Evolutionary conservation across 768 basidiomycete genomes (phyloP).

Genomic region (Pholiota microspora): DNA sequence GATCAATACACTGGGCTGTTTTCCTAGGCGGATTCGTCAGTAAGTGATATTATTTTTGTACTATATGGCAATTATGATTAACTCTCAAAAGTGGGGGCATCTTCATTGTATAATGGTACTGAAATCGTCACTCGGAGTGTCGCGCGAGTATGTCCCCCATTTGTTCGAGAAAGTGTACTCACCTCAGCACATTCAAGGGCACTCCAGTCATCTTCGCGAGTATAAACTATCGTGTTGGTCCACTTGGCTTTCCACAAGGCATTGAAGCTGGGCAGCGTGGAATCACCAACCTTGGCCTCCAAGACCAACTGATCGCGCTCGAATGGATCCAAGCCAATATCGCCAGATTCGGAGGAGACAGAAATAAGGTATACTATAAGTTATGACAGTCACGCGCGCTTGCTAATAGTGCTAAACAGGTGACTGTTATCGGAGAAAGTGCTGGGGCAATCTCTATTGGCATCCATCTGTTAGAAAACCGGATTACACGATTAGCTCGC

Average conservation of each 20-base stretch:
- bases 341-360: slow-evolving; percentile 53
- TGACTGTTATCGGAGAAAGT: slow-evolving; percentile 50
- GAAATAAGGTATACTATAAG: slow-evolving; percentile 14
- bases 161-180: background rate
- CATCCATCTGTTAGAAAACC: slow-evolving; percentile 33
- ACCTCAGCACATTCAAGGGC: too few species aligned
- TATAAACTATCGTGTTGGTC: slow-evolving; percentile 38
- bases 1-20: background rate
- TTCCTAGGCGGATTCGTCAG: slow-evolving; percentile 15
- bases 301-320: slow-evolving; percentile 40
- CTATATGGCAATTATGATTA: background rate
- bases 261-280: slow-evolving; percentile 20
- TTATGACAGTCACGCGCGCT: too few species aligned
- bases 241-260: slow-evolving; percentile 42
- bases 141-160: slow-evolving; percentile 19
- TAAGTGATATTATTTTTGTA: background rate
- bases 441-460: slow-evolving; percentile 44
- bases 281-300: slow-evolving; percentile 39
- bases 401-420: slow-evolving; percentile 20
- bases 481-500: slow-evolving; percentile 26
- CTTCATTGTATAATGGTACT: slow-evolving; percentile 27
- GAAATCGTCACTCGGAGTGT: slow-evolving; percentile 29
- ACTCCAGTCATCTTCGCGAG: slow-evolving; percentile 38
- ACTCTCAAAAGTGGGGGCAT: slow-evolving; percentile 10
- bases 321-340: slow-evolving; percentile 59